These are phyloP conservation scores for Sordariomycetes sp. DNA, from an alignment of 2,329 filamentous ascomycete species.

Conservation along the genomic window DNA sequence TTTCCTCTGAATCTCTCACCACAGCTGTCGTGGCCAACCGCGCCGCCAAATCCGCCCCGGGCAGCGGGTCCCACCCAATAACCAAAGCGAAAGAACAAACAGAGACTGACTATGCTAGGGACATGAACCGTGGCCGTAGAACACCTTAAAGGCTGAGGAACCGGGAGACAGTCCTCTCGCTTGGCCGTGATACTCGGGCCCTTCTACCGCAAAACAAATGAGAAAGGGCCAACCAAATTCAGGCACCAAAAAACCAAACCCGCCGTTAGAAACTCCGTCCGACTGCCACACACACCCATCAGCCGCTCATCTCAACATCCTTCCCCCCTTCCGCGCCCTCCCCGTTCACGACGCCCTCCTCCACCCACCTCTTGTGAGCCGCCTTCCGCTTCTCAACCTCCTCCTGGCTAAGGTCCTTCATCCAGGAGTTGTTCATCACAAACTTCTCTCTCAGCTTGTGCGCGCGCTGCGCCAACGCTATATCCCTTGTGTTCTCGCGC, in stretches of 20 bases:
- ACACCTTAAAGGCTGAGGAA: background rate
- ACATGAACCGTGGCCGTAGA: background rate
- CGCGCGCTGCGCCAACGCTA: constrained; percentile 50
- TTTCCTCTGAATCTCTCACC: background rate
- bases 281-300: background rate
- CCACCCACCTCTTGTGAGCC: constrained; percentile 43
- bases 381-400: constrained; percentile 66
- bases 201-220: background rate
- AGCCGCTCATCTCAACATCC: constrained; percentile 13
- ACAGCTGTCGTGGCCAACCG: background rate
- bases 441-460: constrained; percentile 67
- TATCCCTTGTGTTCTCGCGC: constrained; percentile 40
- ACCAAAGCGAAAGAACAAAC: background rate
- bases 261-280: background rate
- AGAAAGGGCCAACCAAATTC: background rate
- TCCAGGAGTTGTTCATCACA: constrained; percentile 70
- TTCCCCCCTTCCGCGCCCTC: background rate
- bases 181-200: too few species aligned
- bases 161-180: background rate
- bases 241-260: background rate
- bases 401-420: constrained; percentile 70
- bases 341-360: constrained; percentile 23
- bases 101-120: too few species aligned
- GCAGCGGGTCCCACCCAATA: background rate
- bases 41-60: background rate